Conservation (phyloP, 2,329 filamentous ascomycete genomes). For the Stachybotrys echinatus region DNA sequence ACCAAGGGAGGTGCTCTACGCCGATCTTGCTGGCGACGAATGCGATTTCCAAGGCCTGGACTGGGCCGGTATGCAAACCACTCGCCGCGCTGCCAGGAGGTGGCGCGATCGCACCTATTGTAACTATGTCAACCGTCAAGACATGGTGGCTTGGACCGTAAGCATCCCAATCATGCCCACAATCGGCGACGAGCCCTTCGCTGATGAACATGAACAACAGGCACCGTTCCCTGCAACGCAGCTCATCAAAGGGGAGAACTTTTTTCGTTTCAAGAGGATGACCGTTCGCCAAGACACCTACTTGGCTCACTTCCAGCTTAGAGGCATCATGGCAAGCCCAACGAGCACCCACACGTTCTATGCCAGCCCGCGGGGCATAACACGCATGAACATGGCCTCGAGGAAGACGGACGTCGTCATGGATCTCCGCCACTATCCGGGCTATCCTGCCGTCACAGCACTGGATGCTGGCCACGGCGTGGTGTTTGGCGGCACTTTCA, state of each 20-base stretch:
- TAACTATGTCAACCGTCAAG: constrained; percentile 51
- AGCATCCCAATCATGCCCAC: too few species aligned
- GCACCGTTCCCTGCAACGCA: not conserved
- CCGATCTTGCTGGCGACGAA: constrained; percentile 47
- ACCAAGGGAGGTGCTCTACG: constrained; percentile 24
- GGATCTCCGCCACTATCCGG: constrained; percentile 31
- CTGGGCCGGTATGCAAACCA: constrained; percentile 49
- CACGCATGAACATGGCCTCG: constrained; percentile 46
- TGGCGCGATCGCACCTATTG: constrained; percentile 43
- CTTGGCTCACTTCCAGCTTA: constrained; percentile 61
- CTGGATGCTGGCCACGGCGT: constrained; percentile 47
- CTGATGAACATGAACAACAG: too few species aligned
- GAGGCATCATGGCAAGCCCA: constrained; percentile 54
- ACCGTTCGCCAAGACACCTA: constrained; percentile 47
- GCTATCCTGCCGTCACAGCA: constrained; percentile 35
- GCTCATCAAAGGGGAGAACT: constrained; percentile 29
- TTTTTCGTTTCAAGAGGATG: constrained; percentile 55
- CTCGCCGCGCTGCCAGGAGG: constrained; percentile 41
- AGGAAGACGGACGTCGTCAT: constrained; percentile 39
- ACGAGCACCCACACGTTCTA: constrained; percentile 54
- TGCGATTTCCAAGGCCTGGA: constrained; percentile 57
- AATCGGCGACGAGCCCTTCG: too few species aligned
- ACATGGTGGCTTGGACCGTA: constrained; percentile 37
- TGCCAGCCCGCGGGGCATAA: constrained; percentile 42
- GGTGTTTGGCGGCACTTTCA: constrained; percentile 55